phyloP scores from a whole-genome alignment of 2,329 filamentous ascomycete species.

The Fusarium napiforme region DNA sequence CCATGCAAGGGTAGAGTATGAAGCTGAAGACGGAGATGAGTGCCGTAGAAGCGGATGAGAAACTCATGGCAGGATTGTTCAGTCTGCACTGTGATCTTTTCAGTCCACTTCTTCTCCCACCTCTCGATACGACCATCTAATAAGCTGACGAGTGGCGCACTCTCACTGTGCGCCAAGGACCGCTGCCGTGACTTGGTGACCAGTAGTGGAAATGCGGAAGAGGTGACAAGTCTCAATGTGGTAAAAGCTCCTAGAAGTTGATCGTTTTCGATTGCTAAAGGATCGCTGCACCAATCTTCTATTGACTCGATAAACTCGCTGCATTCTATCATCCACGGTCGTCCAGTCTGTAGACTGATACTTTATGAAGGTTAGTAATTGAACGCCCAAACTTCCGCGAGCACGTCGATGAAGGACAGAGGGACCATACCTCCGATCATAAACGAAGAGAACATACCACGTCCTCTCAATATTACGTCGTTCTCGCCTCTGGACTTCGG shows the following conservation, averaged over 20 bases:
- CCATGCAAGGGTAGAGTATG: background rate
- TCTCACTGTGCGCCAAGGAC: background rate
- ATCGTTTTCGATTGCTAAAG: background rate
- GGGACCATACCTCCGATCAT: background rate
- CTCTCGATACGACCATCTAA: background rate
- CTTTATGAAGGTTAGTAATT: background rate
- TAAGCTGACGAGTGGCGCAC: background rate
- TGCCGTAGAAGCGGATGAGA: background rate
- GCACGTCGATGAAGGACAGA: fast-evolving
- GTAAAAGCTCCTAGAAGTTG: background rate
- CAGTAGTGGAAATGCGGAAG: background rate
- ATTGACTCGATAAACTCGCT: background rate
- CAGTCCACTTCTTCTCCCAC: background rate
- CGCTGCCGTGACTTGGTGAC: background rate
- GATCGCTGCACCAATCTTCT: background rate
- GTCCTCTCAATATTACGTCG: background rate
- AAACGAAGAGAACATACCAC: background rate
- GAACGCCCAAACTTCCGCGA: fast-evolving
- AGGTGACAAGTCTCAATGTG: background rate
- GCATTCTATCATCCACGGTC: background rate
- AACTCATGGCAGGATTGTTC: background rate
- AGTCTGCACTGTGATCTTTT: background rate
- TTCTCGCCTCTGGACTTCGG: background rate
- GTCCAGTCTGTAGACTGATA: background rate
- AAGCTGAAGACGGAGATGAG: background rate